phyloP scores from a whole-genome alignment of 805 yeast species.

The Zygosaccharomyces bailii region DNA sequence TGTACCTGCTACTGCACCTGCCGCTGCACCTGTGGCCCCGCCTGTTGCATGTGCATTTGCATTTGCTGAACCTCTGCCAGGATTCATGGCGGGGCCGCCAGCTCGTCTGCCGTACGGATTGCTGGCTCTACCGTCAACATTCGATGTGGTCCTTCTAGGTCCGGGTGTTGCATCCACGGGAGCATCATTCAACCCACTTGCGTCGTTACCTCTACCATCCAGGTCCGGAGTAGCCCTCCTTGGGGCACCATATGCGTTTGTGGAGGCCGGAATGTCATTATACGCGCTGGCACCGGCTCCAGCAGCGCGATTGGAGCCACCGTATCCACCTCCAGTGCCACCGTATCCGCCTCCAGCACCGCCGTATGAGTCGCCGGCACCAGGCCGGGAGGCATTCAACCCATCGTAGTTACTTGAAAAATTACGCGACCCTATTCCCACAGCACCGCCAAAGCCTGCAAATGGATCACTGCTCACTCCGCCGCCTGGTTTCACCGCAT shows the following conservation, averaged over 20 bases:
- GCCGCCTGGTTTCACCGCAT: conserved; percentile 8
- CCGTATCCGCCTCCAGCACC: not conserved
- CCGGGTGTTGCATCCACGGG: not conserved
- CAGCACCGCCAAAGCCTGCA: conserved; percentile 11
- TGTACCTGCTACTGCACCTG: not conserved
- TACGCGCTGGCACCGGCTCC: not conserved
- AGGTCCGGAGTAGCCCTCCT: not conserved
- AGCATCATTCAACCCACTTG: not conserved
- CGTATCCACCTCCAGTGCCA: conserved; percentile 5
- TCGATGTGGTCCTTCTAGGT: not conserved
- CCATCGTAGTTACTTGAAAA: conserved; percentile 14
- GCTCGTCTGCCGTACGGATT: conserved; percentile 13
- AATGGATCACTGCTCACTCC: conserved; percentile 12
- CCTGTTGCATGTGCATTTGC: no score
- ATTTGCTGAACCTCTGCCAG: no score
- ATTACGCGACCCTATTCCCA: conserved; percentile 7
- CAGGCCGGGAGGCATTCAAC: not conserved
- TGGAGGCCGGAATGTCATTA: not conserved
- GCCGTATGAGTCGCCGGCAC: not conserved
- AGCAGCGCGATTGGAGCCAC: no score
- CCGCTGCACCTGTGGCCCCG: no score
- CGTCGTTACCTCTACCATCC: not conserved
- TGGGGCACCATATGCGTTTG: not conserved
- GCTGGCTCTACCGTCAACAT: not conserved
- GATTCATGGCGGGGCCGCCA: not conserved